phyloP scores from a whole-genome alignment of 169 alveolate species.

The Theileria sp. region DNA sequence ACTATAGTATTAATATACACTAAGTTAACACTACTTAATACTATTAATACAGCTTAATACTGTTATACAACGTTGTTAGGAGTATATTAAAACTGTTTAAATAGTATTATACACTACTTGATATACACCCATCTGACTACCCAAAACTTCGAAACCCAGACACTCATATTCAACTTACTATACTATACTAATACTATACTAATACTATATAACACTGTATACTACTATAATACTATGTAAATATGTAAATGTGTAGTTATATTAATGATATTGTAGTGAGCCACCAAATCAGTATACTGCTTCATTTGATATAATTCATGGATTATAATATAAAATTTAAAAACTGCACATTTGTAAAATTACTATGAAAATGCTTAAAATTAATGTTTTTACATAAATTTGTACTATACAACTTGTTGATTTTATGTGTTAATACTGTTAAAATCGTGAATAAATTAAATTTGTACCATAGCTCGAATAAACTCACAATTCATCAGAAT shows the following conservation, averaged over 20 bases:
- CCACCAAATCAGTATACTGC: constrained; percentile 14
- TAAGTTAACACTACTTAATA: neutral
- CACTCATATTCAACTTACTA: too few relatives aligned
- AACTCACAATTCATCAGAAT: neutral
- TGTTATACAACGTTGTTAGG: too few relatives aligned
- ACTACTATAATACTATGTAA: too few relatives aligned
- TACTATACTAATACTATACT: too few relatives aligned
- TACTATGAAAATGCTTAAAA: neutral
- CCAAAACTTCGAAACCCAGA: too few relatives aligned
- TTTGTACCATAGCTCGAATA: neutral
- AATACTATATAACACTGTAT: too few relatives aligned
- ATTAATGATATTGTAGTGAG: constrained; percentile 2
- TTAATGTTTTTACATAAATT: neutral
- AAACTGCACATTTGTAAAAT: neutral
- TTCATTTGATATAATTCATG: constrained; percentile 22
- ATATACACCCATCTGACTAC: too few relatives aligned
- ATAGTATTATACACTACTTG: too few relatives aligned
- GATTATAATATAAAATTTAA: constrained; percentile 19
- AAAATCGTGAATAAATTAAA: neutral
- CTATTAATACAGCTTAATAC: neutral
- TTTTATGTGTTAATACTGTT: neutral
- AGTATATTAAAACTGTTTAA: too few relatives aligned
- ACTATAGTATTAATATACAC: too few relatives aligned
- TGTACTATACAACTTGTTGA: neutral
- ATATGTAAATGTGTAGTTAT: neutral